phyloP scores from a whole-genome alignment of 2,329 filamentous ascomycete genomes.

The Colletotrichum gigasporum region DNA sequence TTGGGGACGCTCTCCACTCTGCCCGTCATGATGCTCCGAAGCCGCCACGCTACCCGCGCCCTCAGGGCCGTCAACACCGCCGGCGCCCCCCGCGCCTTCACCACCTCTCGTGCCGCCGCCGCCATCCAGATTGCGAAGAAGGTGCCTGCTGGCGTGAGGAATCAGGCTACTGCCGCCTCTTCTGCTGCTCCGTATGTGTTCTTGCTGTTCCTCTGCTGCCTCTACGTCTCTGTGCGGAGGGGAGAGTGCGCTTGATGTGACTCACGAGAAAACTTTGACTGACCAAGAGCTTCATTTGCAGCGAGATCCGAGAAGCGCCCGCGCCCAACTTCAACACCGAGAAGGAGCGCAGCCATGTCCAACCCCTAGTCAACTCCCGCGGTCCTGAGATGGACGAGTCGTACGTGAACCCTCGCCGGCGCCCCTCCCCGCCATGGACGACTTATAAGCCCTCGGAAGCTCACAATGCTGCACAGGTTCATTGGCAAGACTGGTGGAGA shows the following conservation, averaged over 20 bases:
- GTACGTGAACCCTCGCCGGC: slow-evolving; percentile 58
- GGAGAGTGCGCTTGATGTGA: neutral
- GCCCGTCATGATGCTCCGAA: slow-evolving; percentile 55
- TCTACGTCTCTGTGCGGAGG: neutral
- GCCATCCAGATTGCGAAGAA: slow-evolving; percentile 50
- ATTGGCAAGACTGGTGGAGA: slow-evolving; percentile 95
- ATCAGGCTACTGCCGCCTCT: slow-evolving; percentile 58
- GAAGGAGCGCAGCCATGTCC: slow-evolving; percentile 68
- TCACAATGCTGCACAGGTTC: slow-evolving; percentile 64
- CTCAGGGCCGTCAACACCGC: slow-evolving; percentile 52
- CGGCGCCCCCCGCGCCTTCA: slow-evolving; percentile 48
- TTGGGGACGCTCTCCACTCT: slow-evolving; percentile 27
- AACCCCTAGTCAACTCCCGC: slow-evolving; percentile 71
- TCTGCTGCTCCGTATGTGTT: slow-evolving; percentile 62
- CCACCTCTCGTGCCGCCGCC: slow-evolving; percentile 48
- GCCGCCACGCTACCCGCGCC: slow-evolving; percentile 57
- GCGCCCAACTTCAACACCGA: slow-evolving; percentile 69
- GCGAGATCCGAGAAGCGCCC: slow-evolving; percentile 67
- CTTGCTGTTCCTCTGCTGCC: neutral
- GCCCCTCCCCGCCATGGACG: slow-evolving; percentile 21
- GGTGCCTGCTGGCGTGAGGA: slow-evolving; percentile 52
- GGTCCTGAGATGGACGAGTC: slow-evolving; percentile 80
- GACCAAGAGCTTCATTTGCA: slow-evolving; percentile 44
- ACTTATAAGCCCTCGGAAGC: slow-evolving; percentile 15
- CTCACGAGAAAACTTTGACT: slow-evolving; percentile 12